These are phyloP conservation scores for Abrus pulchellus DNA, from an alignment of 306 rosid species.

Conservation along the genomic window DNA sequence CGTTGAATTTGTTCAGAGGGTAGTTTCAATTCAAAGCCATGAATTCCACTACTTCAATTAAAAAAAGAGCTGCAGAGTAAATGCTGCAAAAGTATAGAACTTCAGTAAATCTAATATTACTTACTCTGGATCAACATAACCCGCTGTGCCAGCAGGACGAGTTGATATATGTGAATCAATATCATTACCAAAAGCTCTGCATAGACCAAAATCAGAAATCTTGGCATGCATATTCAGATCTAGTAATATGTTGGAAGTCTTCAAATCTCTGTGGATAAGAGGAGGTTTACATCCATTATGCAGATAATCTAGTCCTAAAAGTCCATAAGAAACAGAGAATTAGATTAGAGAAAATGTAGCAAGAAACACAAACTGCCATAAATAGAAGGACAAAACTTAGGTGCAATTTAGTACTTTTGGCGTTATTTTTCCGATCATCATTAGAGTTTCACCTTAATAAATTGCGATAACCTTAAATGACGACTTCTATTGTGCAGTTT, in stretches of 20 bases:
- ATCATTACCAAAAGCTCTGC: slow-evolving; percentile 48
- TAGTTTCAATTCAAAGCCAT: neutral
- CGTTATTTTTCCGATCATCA: too few species aligned
- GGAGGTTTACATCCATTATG: slow-evolving; percentile 56
- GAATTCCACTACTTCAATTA: neutral
- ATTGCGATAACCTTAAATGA: too few species aligned
- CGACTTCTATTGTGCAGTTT: too few species aligned
- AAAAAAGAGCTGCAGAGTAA: neutral
- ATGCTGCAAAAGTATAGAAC: neutral
- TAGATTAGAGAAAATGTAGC: neutral
- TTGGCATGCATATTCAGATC: slow-evolving; percentile 53
- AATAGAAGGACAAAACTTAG: neutral
- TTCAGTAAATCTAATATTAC: neutral
- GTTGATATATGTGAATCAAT: slow-evolving; percentile 52
- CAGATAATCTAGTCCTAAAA: slow-evolving; percentile 53
- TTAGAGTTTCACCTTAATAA: too few species aligned
- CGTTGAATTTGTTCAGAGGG: neutral
- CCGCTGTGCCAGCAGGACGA: slow-evolving; percentile 51
- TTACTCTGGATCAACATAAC: slow-evolving; percentile 66
- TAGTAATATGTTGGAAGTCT: slow-evolving; percentile 65
- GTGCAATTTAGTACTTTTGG: too few species aligned
- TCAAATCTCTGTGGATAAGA: slow-evolving; percentile 65
- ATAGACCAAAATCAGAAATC: slow-evolving; percentile 63
- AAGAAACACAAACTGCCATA: neutral
- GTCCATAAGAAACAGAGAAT: neutral